Percentiles rank a stretch among this genome's conserved stretches.
Conservation (phyloP, 768 basidiomycete species). For the Boletus tomentosulus region DNA sequence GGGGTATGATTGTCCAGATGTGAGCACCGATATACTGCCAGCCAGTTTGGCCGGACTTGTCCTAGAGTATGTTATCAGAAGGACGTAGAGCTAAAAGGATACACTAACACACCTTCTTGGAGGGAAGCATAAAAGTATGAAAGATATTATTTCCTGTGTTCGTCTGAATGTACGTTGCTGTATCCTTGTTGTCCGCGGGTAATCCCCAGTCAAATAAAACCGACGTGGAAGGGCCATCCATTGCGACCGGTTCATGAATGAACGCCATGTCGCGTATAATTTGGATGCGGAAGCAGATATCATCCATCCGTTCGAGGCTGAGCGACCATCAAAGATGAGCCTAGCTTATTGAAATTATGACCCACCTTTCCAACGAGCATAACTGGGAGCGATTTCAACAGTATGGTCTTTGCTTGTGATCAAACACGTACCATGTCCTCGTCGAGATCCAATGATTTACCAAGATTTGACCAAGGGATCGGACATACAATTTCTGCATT, state of each 20-base stretch:
- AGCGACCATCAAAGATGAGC: background rate
- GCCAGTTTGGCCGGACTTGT: slow-evolving; percentile 14
- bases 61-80: slow-evolving; percentile 26
- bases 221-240: slow-evolving; percentile 42
- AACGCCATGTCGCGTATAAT: slow-evolving; percentile 42
- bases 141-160: slow-evolving; percentile 27
- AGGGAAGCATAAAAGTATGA: slow-evolving; percentile 50
- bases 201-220: slow-evolving; percentile 55
- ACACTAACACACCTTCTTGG: slow-evolving; percentile 36
- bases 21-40: slow-evolving; percentile 55
- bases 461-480: slow-evolving; percentile 26
- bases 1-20: slow-evolving; percentile 36
- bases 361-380: slow-evolving; percentile 29
- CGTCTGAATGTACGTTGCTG: slow-evolving; percentile 33
- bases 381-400: slow-evolving; percentile 14
- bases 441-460: slow-evolving; percentile 29
- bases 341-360: background rate
- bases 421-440: slow-evolving; percentile 39
- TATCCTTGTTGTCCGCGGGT: slow-evolving; percentile 28
- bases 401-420: background rate
- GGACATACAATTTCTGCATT: slow-evolving; percentile 31
- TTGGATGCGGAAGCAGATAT: slow-evolving; percentile 43
- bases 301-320: slow-evolving; percentile 35
- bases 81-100: background rate
- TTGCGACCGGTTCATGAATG: slow-evolving; percentile 50